Percentiles rank a stretch among this genome's conserved stretches.
phyloP scores from a whole-genome alignment of 1,139 yeast genomes.

The Wickerhamomyces sp. region DNA sequence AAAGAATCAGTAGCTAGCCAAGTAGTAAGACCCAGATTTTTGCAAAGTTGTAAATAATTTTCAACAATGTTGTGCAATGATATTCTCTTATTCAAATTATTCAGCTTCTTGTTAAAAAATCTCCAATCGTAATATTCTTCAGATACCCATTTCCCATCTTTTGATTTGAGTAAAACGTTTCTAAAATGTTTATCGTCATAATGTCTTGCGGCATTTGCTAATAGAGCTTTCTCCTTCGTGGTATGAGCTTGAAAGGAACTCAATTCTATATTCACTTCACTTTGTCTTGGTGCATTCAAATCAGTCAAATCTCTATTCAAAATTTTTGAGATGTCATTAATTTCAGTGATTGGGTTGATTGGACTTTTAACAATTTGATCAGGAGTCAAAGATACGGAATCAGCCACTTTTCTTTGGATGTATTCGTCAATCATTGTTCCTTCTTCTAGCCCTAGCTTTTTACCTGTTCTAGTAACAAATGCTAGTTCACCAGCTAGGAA shows the following conservation, averaged over 20 bases:
- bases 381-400: conserved; percentile 14
- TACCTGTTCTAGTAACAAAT: conserved; percentile 29
- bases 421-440: conserved; percentile 29
- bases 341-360: conserved; percentile 22
- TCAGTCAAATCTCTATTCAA: conserved; percentile 26
- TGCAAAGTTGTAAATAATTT: conserved; percentile 43
- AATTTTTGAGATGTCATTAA: conserved; percentile 20
- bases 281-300: conserved; percentile 16
- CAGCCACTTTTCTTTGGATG: conserved; percentile 25
- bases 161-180: conserved; percentile 24
- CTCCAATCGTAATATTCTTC: conserved; percentile 39
- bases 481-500: conserved; percentile 33
- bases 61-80: conserved; percentile 39
- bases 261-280: conserved; percentile 15
- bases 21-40: conserved; percentile 37
- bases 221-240: conserved; percentile 22
- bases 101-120: conserved; percentile 31
- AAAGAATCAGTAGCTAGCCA: conserved; percentile 53
- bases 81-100: conserved; percentile 34
- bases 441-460: conserved; percentile 25
- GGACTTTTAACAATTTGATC: conserved; percentile 26
- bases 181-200: conserved; percentile 26
- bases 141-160: conserved; percentile 24
- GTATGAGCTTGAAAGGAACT: conserved; percentile 21
- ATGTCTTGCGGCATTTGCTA: conserved; percentile 27